Base-by-base conservation (phyloP, 345 rosid genomes). In the Physaria fendleri region DNA sequence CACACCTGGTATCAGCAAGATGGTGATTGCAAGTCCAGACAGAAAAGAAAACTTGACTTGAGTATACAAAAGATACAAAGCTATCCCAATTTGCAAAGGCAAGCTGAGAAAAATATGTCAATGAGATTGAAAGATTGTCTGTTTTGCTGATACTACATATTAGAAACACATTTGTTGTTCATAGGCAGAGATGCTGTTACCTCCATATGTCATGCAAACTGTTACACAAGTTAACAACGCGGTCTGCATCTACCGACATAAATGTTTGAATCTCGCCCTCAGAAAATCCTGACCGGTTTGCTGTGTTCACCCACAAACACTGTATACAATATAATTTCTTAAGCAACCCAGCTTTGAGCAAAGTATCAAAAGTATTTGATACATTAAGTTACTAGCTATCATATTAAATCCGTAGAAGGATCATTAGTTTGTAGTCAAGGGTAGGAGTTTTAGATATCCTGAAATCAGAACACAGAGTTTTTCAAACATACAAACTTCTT, bases 201-300 rank as follows among this genome's bases (percentile, higher is more conserved):
- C 96, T 88, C 96, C 98, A 91, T 63, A 79, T 62, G 54, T 88
- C 96, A 82, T 91, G 96, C 66, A 91, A 84, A 75, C 96, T 88
- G 78, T 88, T 85, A 42, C 90, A 79, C 71, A 91, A 73, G 54
- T 91, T 91, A 58, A 84, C 85, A 45, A 83, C 84, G 66, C 90
- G 82, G 77, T 91, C 98, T 72, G 92, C 90, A 82, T 88, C 98
- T 64, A 91, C 77, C 4, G 96, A 91, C 98, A 91, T 88, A 72
- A 91, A 91, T 44, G 98, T 91, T 77, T 91, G 98, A 77, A 91
- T 82, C 81, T 91, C 98, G 9, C 98, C 98, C 66, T 77, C 79
- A 13, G 92, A 88, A 76, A 91, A 91, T 71, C 76, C 79, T 24
- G 87, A 81, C 57, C 83, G 75, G 65, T 82, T 90, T 38, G 87